Percentiles rank a stretch among this genome's conserved stretches.
Evolutionary conservation across 495 filamentous ascomycete genomes (phyloP).

Genomic region (Penicillium mononematosum): DNA sequence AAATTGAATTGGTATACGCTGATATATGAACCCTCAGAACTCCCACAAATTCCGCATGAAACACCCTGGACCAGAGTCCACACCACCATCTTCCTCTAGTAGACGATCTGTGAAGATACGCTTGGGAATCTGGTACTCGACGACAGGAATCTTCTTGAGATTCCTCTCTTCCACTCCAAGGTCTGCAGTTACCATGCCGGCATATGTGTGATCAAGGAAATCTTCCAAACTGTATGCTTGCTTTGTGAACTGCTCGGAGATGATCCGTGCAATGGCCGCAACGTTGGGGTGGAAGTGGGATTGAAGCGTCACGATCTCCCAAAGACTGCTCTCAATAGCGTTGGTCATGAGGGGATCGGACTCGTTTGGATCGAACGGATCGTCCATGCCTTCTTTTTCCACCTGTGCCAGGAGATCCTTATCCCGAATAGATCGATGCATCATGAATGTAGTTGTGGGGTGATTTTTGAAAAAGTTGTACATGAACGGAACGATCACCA

Average conservation of each 20-base stretch:
- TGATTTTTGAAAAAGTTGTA: conserved; percentile 95
- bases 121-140: conserved; percentile 94
- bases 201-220: conserved; percentile 93
- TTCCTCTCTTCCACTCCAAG: conserved; percentile 62
- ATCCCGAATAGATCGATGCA: conserved; percentile 72
- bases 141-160: conserved; percentile 78
- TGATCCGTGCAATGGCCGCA: conserved; percentile 86
- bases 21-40: conserved; percentile 27
- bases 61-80: conserved; percentile 40
- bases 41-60: conserved; percentile 43
- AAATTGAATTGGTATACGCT: conserved; percentile 17
- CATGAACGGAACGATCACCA: conserved; percentile 83
- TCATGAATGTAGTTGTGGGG: conserved; percentile 89
- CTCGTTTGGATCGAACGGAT: conserved; percentile 76
- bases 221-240: conserved; percentile 89
- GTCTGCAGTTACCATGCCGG: conserved; percentile 80
- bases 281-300: conserved; percentile 97
- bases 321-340: conserved; percentile 89
- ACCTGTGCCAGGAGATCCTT: conserved; percentile 54
- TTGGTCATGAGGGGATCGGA: conserved; percentile 77
- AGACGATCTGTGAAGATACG: conserved; percentile 64
- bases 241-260: conserved; percentile 97
- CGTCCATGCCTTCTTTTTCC: conserved; percentile 66
- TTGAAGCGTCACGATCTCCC: conserved; percentile 89
- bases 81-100: conserved; percentile 44